phyloP scores from a whole-genome alignment of 371 early-diverging fungal genomes.

The Blyttiomyces sp. region DNA sequence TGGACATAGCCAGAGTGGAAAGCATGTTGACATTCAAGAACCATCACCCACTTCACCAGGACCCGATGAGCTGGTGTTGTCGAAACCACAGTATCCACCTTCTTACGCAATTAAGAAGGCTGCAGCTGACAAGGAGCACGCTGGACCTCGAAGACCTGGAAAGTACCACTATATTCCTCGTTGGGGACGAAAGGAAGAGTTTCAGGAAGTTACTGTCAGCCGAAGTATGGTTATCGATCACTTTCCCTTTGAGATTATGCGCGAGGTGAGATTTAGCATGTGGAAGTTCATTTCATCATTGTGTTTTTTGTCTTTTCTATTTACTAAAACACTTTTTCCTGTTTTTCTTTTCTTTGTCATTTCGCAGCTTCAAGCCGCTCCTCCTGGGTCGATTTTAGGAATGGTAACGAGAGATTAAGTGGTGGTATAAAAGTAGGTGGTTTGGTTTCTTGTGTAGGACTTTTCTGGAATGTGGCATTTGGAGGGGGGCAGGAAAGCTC shows the following conservation, averaged over 20 bases:
- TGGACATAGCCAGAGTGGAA: too few relatives aligned
- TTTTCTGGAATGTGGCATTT: too few relatives aligned
- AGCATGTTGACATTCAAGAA: too few relatives aligned
- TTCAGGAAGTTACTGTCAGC: conserved; percentile 32
- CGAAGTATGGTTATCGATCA: conserved; percentile 35
- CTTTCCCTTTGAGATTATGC: conserved; percentile 24
- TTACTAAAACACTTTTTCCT: neutral
- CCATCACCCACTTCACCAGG: conserved; percentile 1
- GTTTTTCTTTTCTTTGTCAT: neutral
- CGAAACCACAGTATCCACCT: conserved; percentile 25
- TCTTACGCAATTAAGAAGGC: conserved; percentile 8
- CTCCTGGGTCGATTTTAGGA: conserved; percentile 21
- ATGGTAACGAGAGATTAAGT: conserved; percentile 20
- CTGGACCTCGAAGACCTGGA: conserved; percentile 3
- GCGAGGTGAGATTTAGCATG: conserved; percentile 21
- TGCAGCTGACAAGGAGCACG: neutral
- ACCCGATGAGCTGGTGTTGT: conserved; percentile 6
- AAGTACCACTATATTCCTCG: conserved; percentile 38
- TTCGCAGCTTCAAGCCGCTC: conserved; percentile 24
- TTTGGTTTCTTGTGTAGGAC: too few relatives aligned
- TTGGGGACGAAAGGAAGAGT: conserved; percentile 35
- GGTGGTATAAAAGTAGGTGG: too few relatives aligned
- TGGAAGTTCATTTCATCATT: neutral
- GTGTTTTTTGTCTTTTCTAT: neutral
- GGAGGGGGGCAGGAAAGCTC: too few relatives aligned